These are phyloP conservation scores for Leccinum pachyderme DNA, from an alignment of 1,284 basidiomycete species.

Conservation along the genomic window DNA sequence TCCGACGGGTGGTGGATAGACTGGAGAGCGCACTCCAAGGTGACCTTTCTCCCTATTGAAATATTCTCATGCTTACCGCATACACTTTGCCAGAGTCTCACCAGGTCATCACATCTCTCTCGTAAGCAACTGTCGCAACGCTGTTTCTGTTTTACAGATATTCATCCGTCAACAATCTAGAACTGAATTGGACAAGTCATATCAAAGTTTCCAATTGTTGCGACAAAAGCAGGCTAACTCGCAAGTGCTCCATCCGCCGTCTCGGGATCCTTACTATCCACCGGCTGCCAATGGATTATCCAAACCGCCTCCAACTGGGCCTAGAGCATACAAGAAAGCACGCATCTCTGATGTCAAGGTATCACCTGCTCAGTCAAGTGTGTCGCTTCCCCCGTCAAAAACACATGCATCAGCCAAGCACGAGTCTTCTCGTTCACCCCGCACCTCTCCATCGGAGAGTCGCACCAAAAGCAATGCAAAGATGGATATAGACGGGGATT, in stretches of 20 bases:
- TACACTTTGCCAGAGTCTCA: slow-evolving; percentile 61
- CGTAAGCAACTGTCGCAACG: slow-evolving; percentile 47
- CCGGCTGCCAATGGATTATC: slow-evolving; percentile 31
- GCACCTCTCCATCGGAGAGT: slow-evolving; percentile 37
- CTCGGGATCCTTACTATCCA: slow-evolving; percentile 29
- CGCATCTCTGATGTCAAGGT: slow-evolving; percentile 58
- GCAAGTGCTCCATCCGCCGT: slow-evolving; percentile 39
- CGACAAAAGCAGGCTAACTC: slow-evolving; percentile 40
- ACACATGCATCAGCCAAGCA: slow-evolving; percentile 25
- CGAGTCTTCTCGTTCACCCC: slow-evolving; percentile 37
- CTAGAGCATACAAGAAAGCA: slow-evolving; percentile 73
- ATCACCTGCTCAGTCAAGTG: slow-evolving; percentile 39
- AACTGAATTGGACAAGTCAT: slow-evolving; percentile 69
- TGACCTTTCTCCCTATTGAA: slow-evolving; percentile 32
- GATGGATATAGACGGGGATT: slow-evolving; percentile 62
- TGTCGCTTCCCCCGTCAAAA: slow-evolving; percentile 35
- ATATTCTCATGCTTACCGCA: slow-evolving; percentile 4
- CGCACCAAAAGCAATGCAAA: slow-evolving; percentile 38
- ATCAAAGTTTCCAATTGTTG: slow-evolving; percentile 53
- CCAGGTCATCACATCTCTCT: slow-evolving; percentile 61
- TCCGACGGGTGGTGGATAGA: slow-evolving; percentile 62
- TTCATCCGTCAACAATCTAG: slow-evolving; percentile 32
- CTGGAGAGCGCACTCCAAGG: slow-evolving; percentile 73
- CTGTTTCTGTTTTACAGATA: slow-evolving; percentile 1
- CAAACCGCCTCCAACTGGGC: slow-evolving; percentile 71